Evolutionary conservation across 768 basidiomycete species (phyloP).

Genomic region (Rhizopogon roseolus): DNA sequence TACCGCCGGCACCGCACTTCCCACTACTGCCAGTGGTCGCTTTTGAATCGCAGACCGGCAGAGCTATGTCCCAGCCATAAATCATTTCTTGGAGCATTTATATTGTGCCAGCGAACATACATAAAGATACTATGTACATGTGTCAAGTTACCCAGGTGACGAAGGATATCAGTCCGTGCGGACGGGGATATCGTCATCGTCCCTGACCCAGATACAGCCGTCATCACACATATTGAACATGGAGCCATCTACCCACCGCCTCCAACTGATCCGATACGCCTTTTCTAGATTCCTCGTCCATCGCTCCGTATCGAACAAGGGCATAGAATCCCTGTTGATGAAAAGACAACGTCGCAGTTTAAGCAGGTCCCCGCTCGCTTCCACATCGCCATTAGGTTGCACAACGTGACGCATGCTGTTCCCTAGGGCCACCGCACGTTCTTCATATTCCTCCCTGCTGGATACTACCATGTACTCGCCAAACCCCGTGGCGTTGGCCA

Average conservation of each 20-base stretch:
- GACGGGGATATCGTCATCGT: conserved; percentile 19
- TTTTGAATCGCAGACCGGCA: too few species aligned
- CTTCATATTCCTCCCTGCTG: conserved; percentile 40
- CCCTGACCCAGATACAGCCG: conserved; percentile 23
- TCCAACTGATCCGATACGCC: conserved; percentile 38
- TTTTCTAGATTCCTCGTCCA: conserved; percentile 47
- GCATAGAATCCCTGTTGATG: conserved; percentile 34
- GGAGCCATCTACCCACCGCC: conserved; percentile 42
- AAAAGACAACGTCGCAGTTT: conserved; percentile 38
- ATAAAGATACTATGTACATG: too few species aligned
- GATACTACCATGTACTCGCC: conserved; percentile 43
- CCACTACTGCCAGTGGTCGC: too few species aligned
- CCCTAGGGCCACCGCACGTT: conserved; percentile 38
- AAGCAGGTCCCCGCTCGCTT: conserved; percentile 31
- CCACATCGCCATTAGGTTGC: conserved; percentile 6
- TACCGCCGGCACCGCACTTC: too few species aligned
- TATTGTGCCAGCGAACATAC: too few species aligned
- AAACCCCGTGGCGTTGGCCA: conserved; percentile 43
- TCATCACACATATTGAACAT: conserved; percentile 29
- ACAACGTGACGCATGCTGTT: conserved; percentile 17
- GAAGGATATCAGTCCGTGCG: not conserved
- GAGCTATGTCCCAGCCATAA: too few species aligned
- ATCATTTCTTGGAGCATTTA: too few species aligned
- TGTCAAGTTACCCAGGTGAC: too few species aligned
- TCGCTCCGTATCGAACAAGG: conserved; percentile 43